These are phyloP conservation scores for Acer saccharum DNA, from an alignment of 345 rosid genomes.

Conservation along the genomic window DNA sequence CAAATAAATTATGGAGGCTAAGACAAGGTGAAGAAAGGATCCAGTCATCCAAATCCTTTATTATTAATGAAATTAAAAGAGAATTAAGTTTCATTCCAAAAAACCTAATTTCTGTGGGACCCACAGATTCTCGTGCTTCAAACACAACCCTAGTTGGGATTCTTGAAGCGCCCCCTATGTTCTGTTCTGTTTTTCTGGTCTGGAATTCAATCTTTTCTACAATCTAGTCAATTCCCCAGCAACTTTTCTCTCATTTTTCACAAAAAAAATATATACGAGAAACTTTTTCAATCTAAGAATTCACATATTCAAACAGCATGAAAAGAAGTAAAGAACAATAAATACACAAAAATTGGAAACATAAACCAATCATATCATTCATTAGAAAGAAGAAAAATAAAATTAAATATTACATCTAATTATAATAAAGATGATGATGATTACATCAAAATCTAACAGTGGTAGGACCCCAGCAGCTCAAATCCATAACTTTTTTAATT, in stretches of 20 bases:
- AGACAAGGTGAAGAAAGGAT: too few relatives aligned
- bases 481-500: slow-evolving; percentile 34
- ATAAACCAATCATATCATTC: neutral
- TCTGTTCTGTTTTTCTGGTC: too few relatives aligned
- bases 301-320: neutral
- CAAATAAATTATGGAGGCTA: too few relatives aligned
- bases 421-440: neutral
- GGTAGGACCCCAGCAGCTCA: slow-evolving; percentile 50
- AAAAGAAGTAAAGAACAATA: neutral
- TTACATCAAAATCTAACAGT: slow-evolving; percentile 40
- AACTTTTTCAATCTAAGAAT: neutral
- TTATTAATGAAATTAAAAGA: too few relatives aligned
- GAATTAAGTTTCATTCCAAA: too few relatives aligned
- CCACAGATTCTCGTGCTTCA: too few relatives aligned
- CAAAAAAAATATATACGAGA: neutral
- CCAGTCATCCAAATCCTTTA: too few relatives aligned
- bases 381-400: neutral
- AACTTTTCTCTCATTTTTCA: too few relatives aligned
- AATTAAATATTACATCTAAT: neutral
- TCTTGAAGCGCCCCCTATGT: too few relatives aligned
- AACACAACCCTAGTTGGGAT: too few relatives aligned
- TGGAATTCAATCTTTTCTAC: neutral
- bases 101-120: too few relatives aligned
- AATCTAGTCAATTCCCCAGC: neutral
- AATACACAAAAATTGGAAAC: neutral